Conservation (phyloP, 768 basidiomycete species). For the Tulasnella sp. region DNA sequence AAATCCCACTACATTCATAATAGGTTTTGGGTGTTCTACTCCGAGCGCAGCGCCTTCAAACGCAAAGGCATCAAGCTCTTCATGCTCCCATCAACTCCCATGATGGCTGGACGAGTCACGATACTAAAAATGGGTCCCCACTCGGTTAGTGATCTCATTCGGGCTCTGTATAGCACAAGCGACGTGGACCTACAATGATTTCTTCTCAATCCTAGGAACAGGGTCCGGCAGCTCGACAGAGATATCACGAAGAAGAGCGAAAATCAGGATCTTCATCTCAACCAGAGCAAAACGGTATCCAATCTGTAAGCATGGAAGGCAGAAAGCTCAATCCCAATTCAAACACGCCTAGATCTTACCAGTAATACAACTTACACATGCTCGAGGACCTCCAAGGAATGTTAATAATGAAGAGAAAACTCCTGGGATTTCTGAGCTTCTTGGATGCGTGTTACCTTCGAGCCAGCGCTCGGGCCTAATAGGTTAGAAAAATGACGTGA, state of each 20-base stretch:
- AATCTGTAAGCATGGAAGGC: not conserved
- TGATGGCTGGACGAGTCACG: not conserved
- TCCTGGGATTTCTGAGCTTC: constrained; percentile 6
- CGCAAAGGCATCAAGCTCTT: not conserved
- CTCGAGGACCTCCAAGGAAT: constrained; percentile 26
- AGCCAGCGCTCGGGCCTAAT: constrained; percentile 23
- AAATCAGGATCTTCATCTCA: constrained; percentile 44
- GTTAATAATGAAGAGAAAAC: constrained; percentile 15
- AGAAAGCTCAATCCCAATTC: not conserved
- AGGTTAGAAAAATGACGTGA: not conserved
- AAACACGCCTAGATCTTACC: not conserved
- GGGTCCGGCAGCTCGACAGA: constrained; percentile 53
- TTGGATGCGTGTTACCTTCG: not conserved
- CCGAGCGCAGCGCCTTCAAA: not conserved
- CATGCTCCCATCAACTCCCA: not conserved
- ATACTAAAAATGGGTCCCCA: not conserved
- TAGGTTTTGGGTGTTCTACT: not conserved
- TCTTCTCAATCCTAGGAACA: constrained; percentile 39
- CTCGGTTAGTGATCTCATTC: not conserved
- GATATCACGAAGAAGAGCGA: constrained; percentile 50
- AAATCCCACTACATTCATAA: too few species aligned
- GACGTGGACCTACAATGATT: constrained; percentile 1
- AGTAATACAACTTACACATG: constrained; percentile 15
- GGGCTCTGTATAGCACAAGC: not conserved
- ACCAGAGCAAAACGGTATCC: constrained; percentile 17